A percentile compares a stretch with the other conserved stretches of the same genome.
Conservation (phyloP, 1,139 yeast species). For the Candida glucosophila region DNA sequence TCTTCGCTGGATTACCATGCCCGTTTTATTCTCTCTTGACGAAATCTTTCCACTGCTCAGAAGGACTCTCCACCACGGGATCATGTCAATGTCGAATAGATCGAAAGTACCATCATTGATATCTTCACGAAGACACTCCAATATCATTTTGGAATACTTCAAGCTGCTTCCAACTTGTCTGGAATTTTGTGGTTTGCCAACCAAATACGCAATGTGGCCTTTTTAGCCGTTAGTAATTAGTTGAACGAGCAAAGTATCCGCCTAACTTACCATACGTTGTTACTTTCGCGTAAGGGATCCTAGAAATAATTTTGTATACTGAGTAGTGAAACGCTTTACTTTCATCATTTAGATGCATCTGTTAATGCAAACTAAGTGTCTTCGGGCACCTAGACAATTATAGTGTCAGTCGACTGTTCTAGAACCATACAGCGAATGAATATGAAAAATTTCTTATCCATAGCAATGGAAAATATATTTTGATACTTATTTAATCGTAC, state of each 20-base stretch:
- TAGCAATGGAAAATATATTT: background rate
- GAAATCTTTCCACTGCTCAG: conserved; percentile 56
- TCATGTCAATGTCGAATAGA: conserved; percentile 16
- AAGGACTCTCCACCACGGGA: conserved; percentile 83
- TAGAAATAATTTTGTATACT: conserved; percentile 46
- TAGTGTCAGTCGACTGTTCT: too few relatives aligned
- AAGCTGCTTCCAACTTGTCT: conserved; percentile 69
- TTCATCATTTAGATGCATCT: conserved; percentile 33
- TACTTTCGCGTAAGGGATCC: conserved; percentile 58
- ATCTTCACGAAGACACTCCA: conserved; percentile 15
- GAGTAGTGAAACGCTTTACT: conserved; percentile 52
- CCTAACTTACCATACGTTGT: conserved; percentile 51
- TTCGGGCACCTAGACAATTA: background rate
- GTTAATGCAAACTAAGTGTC: background rate
- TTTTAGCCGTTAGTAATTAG: too few relatives aligned
- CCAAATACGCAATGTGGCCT: conserved; percentile 61
- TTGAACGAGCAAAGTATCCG: too few relatives aligned
- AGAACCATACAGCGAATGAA: background rate
- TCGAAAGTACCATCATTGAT: conserved; percentile 7
- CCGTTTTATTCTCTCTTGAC: conserved; percentile 34
- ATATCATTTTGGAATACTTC: conserved; percentile 30
- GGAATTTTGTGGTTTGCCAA: conserved; percentile 56
- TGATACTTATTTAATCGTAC: too few relatives aligned
- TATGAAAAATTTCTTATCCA: too few relatives aligned
- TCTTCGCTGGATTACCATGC: conserved; percentile 41